These are phyloP conservation scores for Platismatia glauca DNA, from an alignment of 495 filamentous ascomycete species.

Conservation along the genomic window DNA sequence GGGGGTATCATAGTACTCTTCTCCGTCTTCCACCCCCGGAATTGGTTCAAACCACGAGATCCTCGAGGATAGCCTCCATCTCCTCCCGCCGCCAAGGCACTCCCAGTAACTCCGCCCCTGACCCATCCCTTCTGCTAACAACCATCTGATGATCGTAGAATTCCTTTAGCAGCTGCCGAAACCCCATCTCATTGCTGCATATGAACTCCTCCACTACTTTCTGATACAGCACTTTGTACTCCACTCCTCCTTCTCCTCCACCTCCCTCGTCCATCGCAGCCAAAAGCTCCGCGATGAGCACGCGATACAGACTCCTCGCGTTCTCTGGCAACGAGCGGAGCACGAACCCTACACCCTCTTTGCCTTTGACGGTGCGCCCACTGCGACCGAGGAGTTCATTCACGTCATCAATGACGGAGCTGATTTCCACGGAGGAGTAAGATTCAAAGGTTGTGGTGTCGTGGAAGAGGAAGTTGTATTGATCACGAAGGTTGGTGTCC, in stretches of 20 bases:
- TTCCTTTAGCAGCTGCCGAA: conserved; percentile 88
- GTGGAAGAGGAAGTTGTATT: conserved; percentile 82
- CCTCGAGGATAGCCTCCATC: conserved; percentile 81
- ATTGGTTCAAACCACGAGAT: conserved; percentile 44
- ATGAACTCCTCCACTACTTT: conserved; percentile 95
- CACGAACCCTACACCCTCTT: conserved; percentile 87
- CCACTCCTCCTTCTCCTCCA: conserved; percentile 42
- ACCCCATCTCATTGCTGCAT: conserved; percentile 91
- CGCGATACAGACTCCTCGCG: conserved; percentile 71
- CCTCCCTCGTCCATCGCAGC: conserved; percentile 49
- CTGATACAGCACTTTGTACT: conserved; percentile 85
- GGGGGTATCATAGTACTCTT: conserved; percentile 7
- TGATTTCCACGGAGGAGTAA: conserved; percentile 53
- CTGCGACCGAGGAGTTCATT: conserved; percentile 77
- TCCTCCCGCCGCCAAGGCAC: conserved; percentile 84
- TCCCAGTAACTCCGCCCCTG: conserved; percentile 75
- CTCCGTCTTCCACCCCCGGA: neutral
- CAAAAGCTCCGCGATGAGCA: conserved; percentile 79
- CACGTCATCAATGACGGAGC: conserved; percentile 75
- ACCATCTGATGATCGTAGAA: conserved; percentile 98
- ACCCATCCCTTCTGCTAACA: conserved; percentile 70
- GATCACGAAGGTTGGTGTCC: conserved; percentile 70
- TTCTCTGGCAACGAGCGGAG: conserved; percentile 85
- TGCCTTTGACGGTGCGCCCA: conserved; percentile 73
- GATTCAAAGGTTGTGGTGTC: conserved; percentile 84